Evolutionary conservation across 805 yeast genomes (phyloP).

Genomic region (Candida argentea): DNA sequence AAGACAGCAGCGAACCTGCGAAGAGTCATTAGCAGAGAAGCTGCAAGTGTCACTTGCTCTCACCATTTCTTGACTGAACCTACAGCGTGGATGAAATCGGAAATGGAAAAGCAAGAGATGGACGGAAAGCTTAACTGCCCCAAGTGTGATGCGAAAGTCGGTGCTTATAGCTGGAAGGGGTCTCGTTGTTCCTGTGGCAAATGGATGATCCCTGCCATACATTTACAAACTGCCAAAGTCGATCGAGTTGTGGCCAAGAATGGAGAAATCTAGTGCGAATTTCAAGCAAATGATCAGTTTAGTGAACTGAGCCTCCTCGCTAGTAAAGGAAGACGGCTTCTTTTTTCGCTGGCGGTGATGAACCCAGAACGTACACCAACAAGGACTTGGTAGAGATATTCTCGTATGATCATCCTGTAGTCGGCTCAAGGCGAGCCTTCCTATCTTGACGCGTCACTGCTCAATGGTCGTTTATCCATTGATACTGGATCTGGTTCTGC

Average conservation of each 20-base stretch:
- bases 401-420: too few relatives aligned
- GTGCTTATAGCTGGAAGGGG: conserved; percentile 93
- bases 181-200: conserved; percentile 88
- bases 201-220: conserved; percentile 92
- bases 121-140: conserved; percentile 88
- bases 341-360: too few relatives aligned
- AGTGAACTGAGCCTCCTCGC: too few relatives aligned
- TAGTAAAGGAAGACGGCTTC: too few relatives aligned
- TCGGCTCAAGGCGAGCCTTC: too few relatives aligned
- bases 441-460: too few relatives aligned
- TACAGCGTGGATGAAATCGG: conserved; percentile 81
- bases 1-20: conserved; percentile 54
- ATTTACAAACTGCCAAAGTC: conserved; percentile 69
- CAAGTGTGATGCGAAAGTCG: conserved; percentile 75
- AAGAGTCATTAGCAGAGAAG: conserved; percentile 47
- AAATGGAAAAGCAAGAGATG: conserved; percentile 58
- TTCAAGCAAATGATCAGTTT: conserved; percentile 36
- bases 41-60: conserved; percentile 58
- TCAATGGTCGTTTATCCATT: too few relatives aligned
- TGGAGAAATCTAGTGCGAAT: not conserved
- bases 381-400: too few relatives aligned
- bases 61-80: conserved; percentile 80
- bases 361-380: too few relatives aligned
- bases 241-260: conserved; percentile 34
- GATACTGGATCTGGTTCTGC: too few relatives aligned